A percentile compares a stretch with the other conserved stretches of the same genome.
phyloP scores from a whole-genome alignment of 345 rosid species.

The Moricandia arvensis region DNA sequence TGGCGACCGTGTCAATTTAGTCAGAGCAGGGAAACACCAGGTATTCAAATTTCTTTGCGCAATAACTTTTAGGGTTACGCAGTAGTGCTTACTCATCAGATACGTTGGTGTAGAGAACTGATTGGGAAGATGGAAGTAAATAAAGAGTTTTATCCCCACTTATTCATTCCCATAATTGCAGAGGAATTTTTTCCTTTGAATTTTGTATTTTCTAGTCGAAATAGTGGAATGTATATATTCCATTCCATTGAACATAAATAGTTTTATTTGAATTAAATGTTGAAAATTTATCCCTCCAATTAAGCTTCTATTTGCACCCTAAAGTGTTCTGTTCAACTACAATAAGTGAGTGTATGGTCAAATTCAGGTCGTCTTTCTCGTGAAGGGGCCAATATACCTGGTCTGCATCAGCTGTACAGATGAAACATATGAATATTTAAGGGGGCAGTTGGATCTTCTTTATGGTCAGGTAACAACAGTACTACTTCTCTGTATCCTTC shows the following conservation, averaged over 20 bases:
- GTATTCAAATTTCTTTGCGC: conserved; percentile 33
- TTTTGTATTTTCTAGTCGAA: not conserved
- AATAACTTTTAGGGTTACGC: not conserved
- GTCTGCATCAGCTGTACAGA: conserved; percentile 98
- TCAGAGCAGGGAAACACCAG: conserved; percentile 94
- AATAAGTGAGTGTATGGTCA: conserved; percentile 9
- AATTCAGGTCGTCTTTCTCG: conserved; percentile 88
- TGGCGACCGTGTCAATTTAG: conserved; percentile 74
- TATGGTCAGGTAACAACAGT: conserved; percentile 80
- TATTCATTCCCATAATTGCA: not conserved
- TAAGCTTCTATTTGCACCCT: not conserved
- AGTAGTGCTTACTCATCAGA: not conserved
- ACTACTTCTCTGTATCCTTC: conserved; percentile 4
- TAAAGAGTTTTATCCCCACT: not conserved
- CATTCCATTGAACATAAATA: not conserved
- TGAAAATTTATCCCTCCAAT: not conserved
- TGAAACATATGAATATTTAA: conserved; percentile 85
- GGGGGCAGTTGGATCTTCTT: conserved; percentile 87
- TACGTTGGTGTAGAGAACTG: not conserved
- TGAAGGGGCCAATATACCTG: conserved; percentile 95
- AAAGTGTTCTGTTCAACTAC: not conserved
- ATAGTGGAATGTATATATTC: not conserved
- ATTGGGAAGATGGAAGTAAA: not conserved
- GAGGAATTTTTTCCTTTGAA: not conserved
- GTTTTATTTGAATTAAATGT: too few species aligned